Evolutionary conservation across 805 yeast genomes (phyloP).

Genomic region (Dipodascopsis tothii): DNA sequence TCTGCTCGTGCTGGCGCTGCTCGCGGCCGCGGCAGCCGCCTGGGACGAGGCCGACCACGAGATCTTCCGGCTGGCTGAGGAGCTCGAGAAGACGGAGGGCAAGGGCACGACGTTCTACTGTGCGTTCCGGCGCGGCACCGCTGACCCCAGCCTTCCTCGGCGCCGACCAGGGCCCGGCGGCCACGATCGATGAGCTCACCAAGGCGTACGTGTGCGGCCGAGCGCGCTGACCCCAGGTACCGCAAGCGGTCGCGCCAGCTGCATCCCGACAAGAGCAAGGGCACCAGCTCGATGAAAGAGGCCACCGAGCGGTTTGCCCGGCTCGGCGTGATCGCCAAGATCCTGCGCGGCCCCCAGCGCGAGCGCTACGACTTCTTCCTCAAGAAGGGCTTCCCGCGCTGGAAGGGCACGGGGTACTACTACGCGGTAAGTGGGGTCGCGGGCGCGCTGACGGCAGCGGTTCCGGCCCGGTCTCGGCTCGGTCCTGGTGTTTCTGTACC

Average conservation of each 20-base stretch:
- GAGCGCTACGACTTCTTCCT: conserved; percentile 80
- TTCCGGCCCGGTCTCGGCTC: conserved; percentile 59
- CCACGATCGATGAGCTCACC: conserved; percentile 29
- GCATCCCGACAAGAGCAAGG: conserved; percentile 86
- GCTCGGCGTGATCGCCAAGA: conserved; percentile 66
- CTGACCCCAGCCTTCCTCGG: conserved; percentile 37
- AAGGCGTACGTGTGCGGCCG: conserved; percentile 42
- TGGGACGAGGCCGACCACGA: conserved; percentile 72
- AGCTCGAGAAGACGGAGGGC: conserved; percentile 57
- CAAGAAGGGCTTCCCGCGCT: conserved; percentile 76
- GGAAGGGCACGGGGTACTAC: conserved; percentile 60
- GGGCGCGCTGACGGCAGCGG: conserved; percentile 31
- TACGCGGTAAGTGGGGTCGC: conserved; percentile 31
- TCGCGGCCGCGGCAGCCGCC: conserved; percentile 8
- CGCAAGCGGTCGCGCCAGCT: conserved; percentile 60
- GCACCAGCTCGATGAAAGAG: conserved; percentile 38
- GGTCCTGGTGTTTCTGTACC: conserved; percentile 44
- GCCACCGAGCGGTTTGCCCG: conserved; percentile 71
- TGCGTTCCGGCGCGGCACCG: too few species aligned
- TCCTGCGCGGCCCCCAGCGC: conserved; percentile 53
- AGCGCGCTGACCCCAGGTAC: conserved; percentile 45
- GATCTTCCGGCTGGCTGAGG: conserved; percentile 64
- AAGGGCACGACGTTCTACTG: conserved; percentile 56
- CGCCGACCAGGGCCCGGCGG: conserved; percentile 40
- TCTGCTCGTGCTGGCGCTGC: background rate